Evolutionary conservation across 805 yeast species (phyloP), one percentile per base, ranked within the genome.

Genomic region (Wickerhamiella bombiphila): DNA sequence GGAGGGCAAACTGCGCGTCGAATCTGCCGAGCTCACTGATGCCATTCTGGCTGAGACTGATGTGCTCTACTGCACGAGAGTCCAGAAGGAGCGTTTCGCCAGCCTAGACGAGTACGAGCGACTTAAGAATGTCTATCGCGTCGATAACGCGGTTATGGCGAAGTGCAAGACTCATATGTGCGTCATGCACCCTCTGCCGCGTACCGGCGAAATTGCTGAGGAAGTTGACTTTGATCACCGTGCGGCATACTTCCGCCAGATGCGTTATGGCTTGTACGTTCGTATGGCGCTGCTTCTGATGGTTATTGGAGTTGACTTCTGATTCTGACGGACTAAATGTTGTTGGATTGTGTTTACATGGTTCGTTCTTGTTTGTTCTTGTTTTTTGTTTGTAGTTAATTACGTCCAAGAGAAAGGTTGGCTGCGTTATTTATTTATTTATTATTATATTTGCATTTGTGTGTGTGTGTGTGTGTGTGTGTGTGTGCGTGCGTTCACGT

Each of bases 211-310:
- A 66, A 88, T 91, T 52, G 80, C 80, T 55, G 97, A 86, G 65
- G 98, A 91, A 66, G 97, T 91, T 54, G 99, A 91, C 61, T 91
- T 88, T 57, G 99, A 91, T 64, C 96, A 88, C 63, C 80, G 99
- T 62, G 97, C 98, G 48, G 97, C 98, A 42, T 91, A 91, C 68
- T 91, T 91, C 72, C 80, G 99, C 74, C 97, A 91, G 69, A 91
- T 91, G 98, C 80, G 93, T 62, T 88, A 91, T 58, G 99, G 99
- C 44, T 69, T 91, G 59, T 91, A 78, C 57, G 94, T 93, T 34
- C 85, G 99, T 71, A 91, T 91, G 99, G 98, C 99, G 8, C 68
- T 91, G 52, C 71, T 91, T 57, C 94, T 97, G 39, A 80, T 91
- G 94, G 98, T 93, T 46, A 76, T 91, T 62, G 97, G 97, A 56